Base-by-base conservation (phyloP, 768 basidiomycete species). In the Tylopilus sp. region DNA sequence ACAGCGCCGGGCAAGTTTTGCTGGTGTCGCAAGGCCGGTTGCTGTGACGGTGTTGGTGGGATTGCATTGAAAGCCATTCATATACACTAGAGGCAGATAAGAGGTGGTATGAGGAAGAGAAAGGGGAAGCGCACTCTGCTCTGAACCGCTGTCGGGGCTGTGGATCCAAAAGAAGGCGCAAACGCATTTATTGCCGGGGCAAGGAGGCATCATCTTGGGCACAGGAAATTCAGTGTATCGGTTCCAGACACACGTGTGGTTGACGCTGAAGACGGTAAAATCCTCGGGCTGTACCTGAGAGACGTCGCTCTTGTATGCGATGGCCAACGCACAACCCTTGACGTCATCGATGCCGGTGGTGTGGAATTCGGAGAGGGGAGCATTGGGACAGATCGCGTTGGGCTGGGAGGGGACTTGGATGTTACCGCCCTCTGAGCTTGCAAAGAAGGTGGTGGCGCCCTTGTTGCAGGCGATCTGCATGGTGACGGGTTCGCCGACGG, bases 121-220 rank as follows among this genome's bases (percentile, higher is more conserved):
- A 31, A 22, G 15, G 8, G 38, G n/a, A 39, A 0, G 62, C 80
- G 22, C 45, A 83, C 82, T 85, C 65, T 85, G 81, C 67, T 83
- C 82, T 8, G 80, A 75, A 13, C 85, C 83, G 52, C 78, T 79
- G 50, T 81, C 71, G 11, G 76, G 68, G 0, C 79, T 77, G 65
- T 88, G 83, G 22, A 86, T 80, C 86, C 85, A 88, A 62, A 85
- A 85, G 70, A 79, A 88, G 2, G 86, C 79, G 65, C 86, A 91
- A 28, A 75, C 75, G 59, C 86, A 89, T 18, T 79, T 79, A 17
- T 78, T 79, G 0, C 73, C 58, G 0, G 84, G 83, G 58, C 87
- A 89, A 9, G 83, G 71, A 0, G 88, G 88, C 82, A 90, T 83
- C 11, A 68, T 69, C 17, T 62, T 74, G 0, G 88, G 89, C 6